Percentiles rank a stretch among this genome's conserved stretches.
Conservation (phyloP, 208 protist genomes). For the Zelonia costaricensis region DNA sequence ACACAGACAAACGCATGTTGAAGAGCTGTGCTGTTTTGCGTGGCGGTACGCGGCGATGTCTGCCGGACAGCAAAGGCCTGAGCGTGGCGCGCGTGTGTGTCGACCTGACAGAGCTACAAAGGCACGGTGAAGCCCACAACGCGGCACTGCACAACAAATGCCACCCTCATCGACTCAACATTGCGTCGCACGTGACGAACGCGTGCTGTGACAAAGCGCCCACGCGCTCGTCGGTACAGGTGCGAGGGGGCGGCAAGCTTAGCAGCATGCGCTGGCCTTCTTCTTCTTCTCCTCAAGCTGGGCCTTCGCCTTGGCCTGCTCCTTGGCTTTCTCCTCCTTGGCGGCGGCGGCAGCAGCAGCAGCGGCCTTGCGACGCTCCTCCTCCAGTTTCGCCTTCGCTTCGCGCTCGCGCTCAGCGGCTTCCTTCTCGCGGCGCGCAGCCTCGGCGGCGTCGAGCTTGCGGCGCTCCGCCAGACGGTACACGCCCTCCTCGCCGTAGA, state of each 20-base stretch:
- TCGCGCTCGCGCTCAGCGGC: constrained; percentile 11
- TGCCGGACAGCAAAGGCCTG: too few relatives aligned
- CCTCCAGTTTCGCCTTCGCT: constrained; percentile 17
- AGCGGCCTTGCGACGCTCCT: constrained; percentile 5
- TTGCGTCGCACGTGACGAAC: too few relatives aligned
- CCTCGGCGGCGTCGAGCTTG: constrained; percentile 36
- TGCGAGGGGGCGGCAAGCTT: constrained; percentile 3
- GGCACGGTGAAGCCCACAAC: too few relatives aligned
- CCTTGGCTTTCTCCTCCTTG: constrained; percentile 12
- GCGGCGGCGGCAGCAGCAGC: constrained; percentile 10
- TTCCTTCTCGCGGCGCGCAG: constrained; percentile 32
- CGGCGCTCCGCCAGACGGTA: constrained; percentile 52
- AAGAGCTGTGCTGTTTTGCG: too few relatives aligned
- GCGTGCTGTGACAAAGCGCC: too few relatives aligned
- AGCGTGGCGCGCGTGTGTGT: too few relatives aligned
- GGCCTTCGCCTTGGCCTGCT: constrained; percentile 7
- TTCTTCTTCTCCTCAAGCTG: constrained; percentile 34
- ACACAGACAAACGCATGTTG: too few relatives aligned
- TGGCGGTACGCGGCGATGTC: too few relatives aligned
- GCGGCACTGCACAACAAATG: too few relatives aligned
- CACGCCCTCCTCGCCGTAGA: constrained; percentile 72
- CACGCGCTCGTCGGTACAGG: too few relatives aligned
- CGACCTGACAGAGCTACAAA: too few relatives aligned
- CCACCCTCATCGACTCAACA: too few relatives aligned
- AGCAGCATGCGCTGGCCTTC: constrained; percentile 54